Conservation (phyloP, 768 basidiomycete species). For the Daedaleopsis nitida region DNA sequence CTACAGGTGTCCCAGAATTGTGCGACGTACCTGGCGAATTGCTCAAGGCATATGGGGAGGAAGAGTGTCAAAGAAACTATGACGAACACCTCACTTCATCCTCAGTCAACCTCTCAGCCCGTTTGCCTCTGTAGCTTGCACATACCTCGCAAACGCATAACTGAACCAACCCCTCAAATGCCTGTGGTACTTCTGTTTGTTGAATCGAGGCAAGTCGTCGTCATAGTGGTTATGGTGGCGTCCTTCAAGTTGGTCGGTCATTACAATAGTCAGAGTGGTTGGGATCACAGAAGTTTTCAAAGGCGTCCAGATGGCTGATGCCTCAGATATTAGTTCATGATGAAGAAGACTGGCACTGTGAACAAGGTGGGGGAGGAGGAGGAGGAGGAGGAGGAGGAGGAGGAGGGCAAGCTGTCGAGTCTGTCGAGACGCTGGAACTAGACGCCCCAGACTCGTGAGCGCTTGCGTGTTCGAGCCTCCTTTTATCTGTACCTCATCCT, state of each 20-base stretch:
- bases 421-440: too few relatives aligned
- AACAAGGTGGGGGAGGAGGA: too few relatives aligned
- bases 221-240: background rate
- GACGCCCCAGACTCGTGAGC: background rate
- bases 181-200: conserved; percentile 25
- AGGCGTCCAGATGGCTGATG: too few relatives aligned
- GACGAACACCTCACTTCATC: conserved; percentile 72
- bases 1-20: too few relatives aligned
- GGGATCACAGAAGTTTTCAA: background rate
- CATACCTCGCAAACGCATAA: conserved; percentile 82
- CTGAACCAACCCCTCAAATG: conserved; percentile 76
- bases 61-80: conserved; percentile 81
- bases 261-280: background rate
- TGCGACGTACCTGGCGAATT: conserved; percentile 58
- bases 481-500: background rate
- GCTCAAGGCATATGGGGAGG: conserved; percentile 81
- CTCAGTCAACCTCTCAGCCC: background rate
- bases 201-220: conserved; percentile 14
- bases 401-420: too few relatives aligned
- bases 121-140: background rate
- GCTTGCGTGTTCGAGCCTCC: background rate
- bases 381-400: too few relatives aligned
- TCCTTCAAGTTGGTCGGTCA: background rate
- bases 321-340: too few relatives aligned
- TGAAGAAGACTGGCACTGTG: too few relatives aligned